Base-by-base conservation (phyloP, 768 basidiomycete species). In the Vararia minispora region DNA sequence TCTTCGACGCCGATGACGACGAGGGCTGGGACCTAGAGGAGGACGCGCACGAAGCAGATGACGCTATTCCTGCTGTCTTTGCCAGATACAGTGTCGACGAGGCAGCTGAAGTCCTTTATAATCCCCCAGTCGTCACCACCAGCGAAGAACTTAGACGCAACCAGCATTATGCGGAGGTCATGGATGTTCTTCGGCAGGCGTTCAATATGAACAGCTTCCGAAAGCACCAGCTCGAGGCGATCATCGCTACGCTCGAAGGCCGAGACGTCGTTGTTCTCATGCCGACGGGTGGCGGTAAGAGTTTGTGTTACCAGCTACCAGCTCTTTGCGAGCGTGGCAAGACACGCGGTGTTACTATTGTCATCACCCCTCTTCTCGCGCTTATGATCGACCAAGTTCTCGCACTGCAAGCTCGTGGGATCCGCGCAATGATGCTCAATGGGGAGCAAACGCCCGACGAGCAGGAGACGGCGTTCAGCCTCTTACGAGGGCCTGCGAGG, bases 261-360 rank as follows among this genome's bases (percentile, higher is more conserved):
- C 72, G 67, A 39, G 94, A 98, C 52, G 87, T 89, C 13, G 90
- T 98, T 47, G 87, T 97, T 13, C 69, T 98, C 6, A 92, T 97
- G 76, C 95, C 95, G 1, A 99, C 95, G 1, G 91, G 90, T 25
- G 90, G 90, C 4, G 89, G 89, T 1, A 91, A 92, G 61, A 85
- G 81, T 50, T 63, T 91, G 27, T 89, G 83, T 48, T 90, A 79
- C 57, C 79, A 97, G 56, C 76, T 98, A 2, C 95, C 95, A 0
- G 92, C 90, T 2, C 68, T 95, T 24, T 86, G 90, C 51, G 59
- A 61, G 26, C 61, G 61, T 5, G 88, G 86, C 2, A 71, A 62
- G 51, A 88, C 84, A 0, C 65, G 62, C 37, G 90, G 92, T 24
- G 75, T 95, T 3, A 89, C 91, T 0, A 66, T 99, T 38, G 91